Conservation (phyloP, 805 yeast genomes). For the Candida sanyiensis region DNA sequence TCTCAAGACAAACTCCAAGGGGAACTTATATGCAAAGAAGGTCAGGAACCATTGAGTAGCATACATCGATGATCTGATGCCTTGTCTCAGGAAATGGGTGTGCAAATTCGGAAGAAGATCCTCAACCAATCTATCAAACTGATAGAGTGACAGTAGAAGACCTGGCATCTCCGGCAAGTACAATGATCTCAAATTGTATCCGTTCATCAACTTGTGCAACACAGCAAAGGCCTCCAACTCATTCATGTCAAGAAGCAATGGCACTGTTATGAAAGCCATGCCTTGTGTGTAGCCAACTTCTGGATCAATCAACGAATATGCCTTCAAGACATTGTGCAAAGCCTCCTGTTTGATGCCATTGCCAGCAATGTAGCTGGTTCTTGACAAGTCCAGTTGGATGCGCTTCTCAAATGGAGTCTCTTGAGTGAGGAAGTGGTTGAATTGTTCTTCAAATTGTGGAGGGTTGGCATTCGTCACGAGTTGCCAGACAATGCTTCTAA, state of each 20-base stretch:
- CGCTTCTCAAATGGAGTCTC: constrained; percentile 64
- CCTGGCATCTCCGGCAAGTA: constrained; percentile 94
- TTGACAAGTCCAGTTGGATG: constrained; percentile 73
- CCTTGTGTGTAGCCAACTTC: constrained; percentile 99
- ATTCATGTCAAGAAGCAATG: constrained; percentile 71
- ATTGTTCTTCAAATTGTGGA: constrained; percentile 33
- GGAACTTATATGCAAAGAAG: constrained; percentile 90
- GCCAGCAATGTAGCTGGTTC: constrained; percentile 74
- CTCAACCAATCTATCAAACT: constrained; percentile 84
- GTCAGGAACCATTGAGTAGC: constrained; percentile 98
- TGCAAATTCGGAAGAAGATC: constrained; percentile 65
- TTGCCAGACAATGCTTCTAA: constrained; percentile 93
- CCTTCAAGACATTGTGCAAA: constrained; percentile 69
- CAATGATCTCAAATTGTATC: constrained; percentile 71
- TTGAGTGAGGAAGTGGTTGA: constrained; percentile 39
- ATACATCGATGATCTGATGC: constrained; percentile 89
- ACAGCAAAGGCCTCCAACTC: constrained; percentile 85
- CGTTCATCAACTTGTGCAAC: constrained; percentile 76
- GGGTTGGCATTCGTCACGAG: constrained; percentile 72
- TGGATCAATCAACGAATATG: constrained; percentile 78
- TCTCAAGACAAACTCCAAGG: constrained; percentile 78
- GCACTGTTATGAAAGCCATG: constrained; percentile 89
- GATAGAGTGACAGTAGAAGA: constrained; percentile 74
- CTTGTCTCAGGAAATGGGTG: constrained; percentile 77
- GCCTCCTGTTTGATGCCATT: constrained; percentile 52